Base-by-base conservation (phyloP, 2,329 filamentous ascomycete genomes). In the Trichoderma sp. region DNA sequence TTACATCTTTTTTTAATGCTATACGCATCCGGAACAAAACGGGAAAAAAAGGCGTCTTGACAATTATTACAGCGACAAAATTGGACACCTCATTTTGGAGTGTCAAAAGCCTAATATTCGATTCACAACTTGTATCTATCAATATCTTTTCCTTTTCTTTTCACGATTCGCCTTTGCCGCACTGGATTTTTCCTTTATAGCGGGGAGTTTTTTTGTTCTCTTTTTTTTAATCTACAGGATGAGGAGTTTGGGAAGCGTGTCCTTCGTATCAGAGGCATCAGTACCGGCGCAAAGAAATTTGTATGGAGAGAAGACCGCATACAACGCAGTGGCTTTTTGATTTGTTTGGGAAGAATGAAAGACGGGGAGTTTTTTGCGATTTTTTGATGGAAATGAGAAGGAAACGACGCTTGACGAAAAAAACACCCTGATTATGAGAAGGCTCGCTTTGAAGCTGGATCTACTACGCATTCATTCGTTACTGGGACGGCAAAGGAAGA, bases 381-480 rank as follows among this genome's bases (percentile, higher is more conserved):
- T 64, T 65, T 56, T 36, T 61, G 58, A 58, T 47, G 32, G 36
- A 66, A 64, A 64, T 43, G 70, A 72, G 72, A 72, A 30, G 53
- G 65, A 73, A 60, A 75, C 70, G 74, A 70, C 67, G 56, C 43
- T 58, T 71, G 73, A 74, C 32, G 69, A 63, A 66, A 61, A 58
- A 56, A 72, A 68, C 28, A 72, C 66, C 67, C 62, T 30, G 32
- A 30, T 67, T 71, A 73, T 73, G 61, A 43, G 51, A 60, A 74
- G 63, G 58, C 64, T 74, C 69, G 26, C 43, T 73, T 57, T 58
- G 28, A 62, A 63, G 58, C 64, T 62, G 30, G 61, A 65, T 66
- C 66, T 36, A 36, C 34, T 57, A 69, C 64, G 39, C 53, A 64
- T 34, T 70, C 67, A 53, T 70, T 70, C 39, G 14, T 11, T 62